phyloP scores from a whole-genome alignment of 2,329 filamentous ascomycete genomes.

The Fusarium nelsonii region DNA sequence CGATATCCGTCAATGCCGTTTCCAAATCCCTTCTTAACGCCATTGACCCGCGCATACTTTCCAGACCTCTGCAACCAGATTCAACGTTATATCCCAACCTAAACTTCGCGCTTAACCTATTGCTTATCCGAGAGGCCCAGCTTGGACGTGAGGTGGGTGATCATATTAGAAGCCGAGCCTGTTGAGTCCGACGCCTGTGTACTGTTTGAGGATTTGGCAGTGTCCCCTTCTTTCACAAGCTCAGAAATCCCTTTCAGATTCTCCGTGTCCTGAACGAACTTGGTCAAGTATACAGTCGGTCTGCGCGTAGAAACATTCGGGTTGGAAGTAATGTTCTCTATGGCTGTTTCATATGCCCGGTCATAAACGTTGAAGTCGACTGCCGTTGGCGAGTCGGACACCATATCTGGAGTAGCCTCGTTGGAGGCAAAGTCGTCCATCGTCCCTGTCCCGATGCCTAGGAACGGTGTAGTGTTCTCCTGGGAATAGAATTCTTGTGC shows the following conservation, averaged over 20 bases:
- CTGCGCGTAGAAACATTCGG: slow-evolving; percentile 53
- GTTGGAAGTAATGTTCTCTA: slow-evolving; percentile 74
- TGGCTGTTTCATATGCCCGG: slow-evolving; percentile 80
- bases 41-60: slow-evolving; percentile 5
- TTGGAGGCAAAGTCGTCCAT: slow-evolving; percentile 60
- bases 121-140: slow-evolving; percentile 36
- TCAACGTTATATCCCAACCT: neutral
- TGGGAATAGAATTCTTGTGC: slow-evolving; percentile 64
- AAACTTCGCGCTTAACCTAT: neutral
- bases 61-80: slow-evolving; percentile 1
- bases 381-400: slow-evolving; percentile 86
- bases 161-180: slow-evolving; percentile 29
- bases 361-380: slow-evolving; percentile 92
- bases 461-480: slow-evolving; percentile 72
- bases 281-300: slow-evolving; percentile 63
- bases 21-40: slow-evolving; percentile 13
- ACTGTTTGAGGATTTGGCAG: slow-evolving; percentile 9
- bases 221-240: slow-evolving; percentile 48
- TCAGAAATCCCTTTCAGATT: slow-evolving; percentile 54
- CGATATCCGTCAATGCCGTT: neutral
- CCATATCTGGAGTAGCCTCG: slow-evolving; percentile 60
- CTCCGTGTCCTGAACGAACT: slow-evolving; percentile 60
- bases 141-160: slow-evolving; percentile 43
- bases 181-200: slow-evolving; percentile 22
- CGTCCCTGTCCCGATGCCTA: slow-evolving; percentile 80